Base-by-base conservation (phyloP, 2,329 filamentous ascomycete species). In the Aspergillus sp. region DNA sequence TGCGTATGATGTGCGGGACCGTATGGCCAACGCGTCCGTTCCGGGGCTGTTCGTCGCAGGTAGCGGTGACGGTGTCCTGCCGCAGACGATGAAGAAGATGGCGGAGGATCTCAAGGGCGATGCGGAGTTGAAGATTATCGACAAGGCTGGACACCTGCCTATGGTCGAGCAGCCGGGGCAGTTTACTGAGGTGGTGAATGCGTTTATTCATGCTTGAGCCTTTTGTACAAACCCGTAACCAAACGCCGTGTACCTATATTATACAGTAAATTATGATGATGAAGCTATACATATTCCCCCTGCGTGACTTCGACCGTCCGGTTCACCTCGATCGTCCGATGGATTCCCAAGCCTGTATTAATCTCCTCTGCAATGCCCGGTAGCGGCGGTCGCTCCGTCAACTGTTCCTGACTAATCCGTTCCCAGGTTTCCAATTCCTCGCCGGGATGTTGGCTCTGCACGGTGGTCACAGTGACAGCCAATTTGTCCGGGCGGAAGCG, bases 1-100 rank as follows among this genome's bases (percentile, higher is more conserved):
- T 22, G 81, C 76, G 45, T 70, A 78, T 53, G 77, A 79, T 51
- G 71, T 75, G 57, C 68, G 64, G 41, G 68, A 73, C 12, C 67
- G 66, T n/a, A 71, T 71, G 67, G 60, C 58, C 17, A 19, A 53
- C 47, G 61, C 62, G 12, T 52, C 55, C 32, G 54, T 64, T 4
- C 54, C 60, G 12, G 85, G 82, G 0, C 64, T 87, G 45, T 80
- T 94, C 46, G 78, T 90, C 0, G 88, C 84, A 0, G 88, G 88
- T 1, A 82, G 83, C 12, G 78, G 76, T 0, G 89, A 94, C 60
- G 88, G 83, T 0, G 84, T 85, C 1, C 62, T 95, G 46, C 86
- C 87, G 0, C 83, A 83, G 71, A 85, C 84, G 3, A 94, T 95
- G 88, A 82, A 84, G 46, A 82, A 82, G 12, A 88, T 90, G 77